Percentiles rank a stretch among this genome's conserved stretches.
Conservation (phyloP, 2,329 filamentous ascomycete species). For the Ceratocystis harringtonii region DNA sequence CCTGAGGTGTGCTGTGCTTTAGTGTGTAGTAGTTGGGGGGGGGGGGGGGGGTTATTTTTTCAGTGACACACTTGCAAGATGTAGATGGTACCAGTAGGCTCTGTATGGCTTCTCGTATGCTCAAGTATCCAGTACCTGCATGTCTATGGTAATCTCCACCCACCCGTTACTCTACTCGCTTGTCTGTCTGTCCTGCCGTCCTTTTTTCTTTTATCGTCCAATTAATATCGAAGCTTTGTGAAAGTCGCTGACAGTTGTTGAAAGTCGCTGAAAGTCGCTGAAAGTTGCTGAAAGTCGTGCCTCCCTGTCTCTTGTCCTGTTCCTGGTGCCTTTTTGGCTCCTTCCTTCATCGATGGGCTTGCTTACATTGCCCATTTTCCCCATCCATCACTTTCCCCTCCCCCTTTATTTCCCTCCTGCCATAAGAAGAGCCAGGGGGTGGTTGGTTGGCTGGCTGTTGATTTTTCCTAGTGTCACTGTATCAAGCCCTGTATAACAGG, state of each 20-base stretch:
- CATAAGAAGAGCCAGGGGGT: slow-evolving; percentile 4
- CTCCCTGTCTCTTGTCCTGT: slow-evolving; percentile 16
- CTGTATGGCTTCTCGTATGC: too few relatives aligned
- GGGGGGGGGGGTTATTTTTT: neutral
- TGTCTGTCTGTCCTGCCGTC: neutral
- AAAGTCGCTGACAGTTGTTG: too few relatives aligned
- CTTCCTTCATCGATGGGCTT: slow-evolving; percentile 13
- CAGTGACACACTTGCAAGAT: neutral
- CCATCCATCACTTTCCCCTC: slow-evolving; percentile 1
- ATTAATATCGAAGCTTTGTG: neutral
- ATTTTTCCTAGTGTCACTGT: neutral
- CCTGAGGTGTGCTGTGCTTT: neutral
- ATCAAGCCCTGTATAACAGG: neutral
- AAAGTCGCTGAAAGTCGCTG: neutral
- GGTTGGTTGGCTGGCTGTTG: neutral
- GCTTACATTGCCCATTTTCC: slow-evolving; percentile 1
- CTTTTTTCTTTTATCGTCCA: too few relatives aligned
- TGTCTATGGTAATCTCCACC: too few relatives aligned
- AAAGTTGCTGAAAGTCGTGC: neutral
- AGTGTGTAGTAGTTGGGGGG: neutral
- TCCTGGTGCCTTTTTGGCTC: slow-evolving; percentile 14
- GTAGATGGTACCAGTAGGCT: too few relatives aligned
- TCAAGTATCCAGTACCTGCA: too few relatives aligned
- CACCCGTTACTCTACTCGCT: too few relatives aligned
- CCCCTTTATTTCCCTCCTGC: slow-evolving; percentile 17